A percentile compares a stretch with the other conserved stretches of the same genome.
Evolutionary conservation across 2,329 filamentous ascomycete species (phyloP).

Genomic region (Aspergillus caelatus): DNA sequence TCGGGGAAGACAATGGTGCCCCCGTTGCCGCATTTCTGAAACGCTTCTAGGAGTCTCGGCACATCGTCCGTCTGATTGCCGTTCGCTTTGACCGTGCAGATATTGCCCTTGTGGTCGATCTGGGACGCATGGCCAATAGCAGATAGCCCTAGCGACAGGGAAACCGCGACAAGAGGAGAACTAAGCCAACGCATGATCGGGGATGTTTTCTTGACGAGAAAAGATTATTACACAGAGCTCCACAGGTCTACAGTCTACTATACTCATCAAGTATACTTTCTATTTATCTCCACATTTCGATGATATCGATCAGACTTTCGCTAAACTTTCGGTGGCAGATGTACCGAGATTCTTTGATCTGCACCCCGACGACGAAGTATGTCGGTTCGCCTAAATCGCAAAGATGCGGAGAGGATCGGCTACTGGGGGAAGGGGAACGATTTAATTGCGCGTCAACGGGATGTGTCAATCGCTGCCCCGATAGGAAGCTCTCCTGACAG

Average conservation of each 20-base stretch:
- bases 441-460: neutral
- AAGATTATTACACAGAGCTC: neutral
- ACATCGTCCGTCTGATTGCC: slow-evolving; percentile 44
- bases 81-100: slow-evolving; percentile 46
- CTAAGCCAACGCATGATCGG: neutral
- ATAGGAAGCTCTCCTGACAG: neutral
- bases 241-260: neutral
- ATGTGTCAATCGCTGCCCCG: slow-evolving; percentile 3
- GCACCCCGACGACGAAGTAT: neutral
- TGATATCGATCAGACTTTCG: neutral
- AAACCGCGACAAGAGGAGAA: neutral
- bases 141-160: slow-evolving; percentile 7
- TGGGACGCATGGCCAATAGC: slow-evolving; percentile 2
- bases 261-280: neutral
- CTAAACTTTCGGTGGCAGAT: neutral
- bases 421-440: neutral
- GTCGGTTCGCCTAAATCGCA: neutral
- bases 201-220: neutral
- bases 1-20: slow-evolving; percentile 55
- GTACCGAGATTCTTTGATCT: neutral
- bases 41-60: slow-evolving; percentile 45
- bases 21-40: slow-evolving; percentile 43
- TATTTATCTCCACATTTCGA: neutral
- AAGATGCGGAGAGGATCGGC: neutral
- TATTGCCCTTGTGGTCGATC: slow-evolving; percentile 19